These are phyloP conservation scores for Lophiostoma macrostomum DNA, from an alignment of 495 filamentous ascomycete species.

Conservation along the genomic window DNA sequence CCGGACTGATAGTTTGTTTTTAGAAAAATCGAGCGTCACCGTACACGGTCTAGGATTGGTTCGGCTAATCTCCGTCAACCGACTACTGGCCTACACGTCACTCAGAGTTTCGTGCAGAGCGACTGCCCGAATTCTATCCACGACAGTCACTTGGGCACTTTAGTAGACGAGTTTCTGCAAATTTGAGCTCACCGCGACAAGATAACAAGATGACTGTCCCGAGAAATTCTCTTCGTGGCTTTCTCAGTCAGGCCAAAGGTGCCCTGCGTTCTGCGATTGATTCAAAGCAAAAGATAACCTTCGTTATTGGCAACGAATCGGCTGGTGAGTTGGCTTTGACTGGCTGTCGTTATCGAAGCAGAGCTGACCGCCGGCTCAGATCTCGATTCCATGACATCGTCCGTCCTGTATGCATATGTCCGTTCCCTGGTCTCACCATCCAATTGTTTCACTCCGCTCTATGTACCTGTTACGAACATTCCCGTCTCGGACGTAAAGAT, in stretches of 20 bases:
- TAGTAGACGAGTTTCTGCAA: too few relatives aligned
- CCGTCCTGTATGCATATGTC: conserved; percentile 83
- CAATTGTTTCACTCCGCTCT: conserved; percentile 49
- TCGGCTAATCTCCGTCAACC: too few relatives aligned
- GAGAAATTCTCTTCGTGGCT: conserved; percentile 36
- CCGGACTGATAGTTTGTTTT: too few relatives aligned
- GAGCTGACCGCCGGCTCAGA: conserved; percentile 49
- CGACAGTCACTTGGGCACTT: too few relatives aligned
- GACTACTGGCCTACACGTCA: too few relatives aligned
- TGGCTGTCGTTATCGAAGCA: neutral
- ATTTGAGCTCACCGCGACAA: neutral
- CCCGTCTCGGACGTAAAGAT: conserved; percentile 64
- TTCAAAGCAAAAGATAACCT: conserved; percentile 44
- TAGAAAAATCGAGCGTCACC: too few relatives aligned
- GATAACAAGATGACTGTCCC: conserved; percentile 22
- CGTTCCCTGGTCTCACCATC: conserved; percentile 52
- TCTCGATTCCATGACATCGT: conserved; percentile 85
- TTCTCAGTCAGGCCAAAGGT: conserved; percentile 34
- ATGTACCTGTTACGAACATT: conserved; percentile 80
- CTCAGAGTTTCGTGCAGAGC: too few relatives aligned
- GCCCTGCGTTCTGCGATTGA: conserved; percentile 31
- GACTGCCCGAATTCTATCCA: too few relatives aligned
- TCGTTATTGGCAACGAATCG: conserved; percentile 73
- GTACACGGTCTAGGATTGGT: too few relatives aligned
- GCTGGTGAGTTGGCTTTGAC: conserved; percentile 54